Conservation (phyloP, 225 moss, liverwort and hornwort genomes). For the Marchantia polymorpha region DNA sequence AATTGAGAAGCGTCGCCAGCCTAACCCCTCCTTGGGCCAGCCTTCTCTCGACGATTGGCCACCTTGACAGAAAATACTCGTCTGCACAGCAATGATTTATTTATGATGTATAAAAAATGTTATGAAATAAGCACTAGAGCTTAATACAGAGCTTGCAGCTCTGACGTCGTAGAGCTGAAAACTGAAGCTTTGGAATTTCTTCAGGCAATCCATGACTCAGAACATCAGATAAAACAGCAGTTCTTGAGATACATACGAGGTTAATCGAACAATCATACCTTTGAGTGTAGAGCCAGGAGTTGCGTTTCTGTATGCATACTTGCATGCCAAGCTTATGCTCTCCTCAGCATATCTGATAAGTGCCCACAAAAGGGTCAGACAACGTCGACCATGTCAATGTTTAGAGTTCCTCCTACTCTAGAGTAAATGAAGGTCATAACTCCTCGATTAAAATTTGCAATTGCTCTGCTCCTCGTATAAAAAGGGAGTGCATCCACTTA, state of each 20-base stretch:
- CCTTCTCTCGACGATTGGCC: constrained; percentile 65
- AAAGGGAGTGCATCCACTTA: constrained; percentile 34
- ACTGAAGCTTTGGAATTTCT: not conserved
- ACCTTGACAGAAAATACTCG: constrained; percentile 72
- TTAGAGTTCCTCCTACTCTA: no score
- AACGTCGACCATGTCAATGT: no score
- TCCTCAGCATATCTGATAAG: constrained; percentile 63
- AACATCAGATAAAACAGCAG: not conserved
- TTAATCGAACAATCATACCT: constrained; percentile 42
- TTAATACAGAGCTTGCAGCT: no score
- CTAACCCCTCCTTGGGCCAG: constrained; percentile 85
- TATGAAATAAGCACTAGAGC: no score
- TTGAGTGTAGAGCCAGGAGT: constrained; percentile 50
- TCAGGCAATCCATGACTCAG: no score
- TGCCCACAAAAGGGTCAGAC: no score
- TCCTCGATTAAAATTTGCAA: no score
- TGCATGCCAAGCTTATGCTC: constrained; percentile 66
- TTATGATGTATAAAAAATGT: no score
- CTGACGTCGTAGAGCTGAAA: no score
- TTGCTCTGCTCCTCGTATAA: no score
- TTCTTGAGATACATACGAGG: not conserved
- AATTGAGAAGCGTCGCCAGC: constrained; percentile 70
- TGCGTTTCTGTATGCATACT: constrained; percentile 73
- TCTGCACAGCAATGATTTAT: constrained; percentile 42
- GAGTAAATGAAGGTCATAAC: no score